Percentiles rank a stretch among this genome's conserved stretches.
phyloP scores from a whole-genome alignment of 108 stramenopile species.

The Cyclotella baltica region DNA sequence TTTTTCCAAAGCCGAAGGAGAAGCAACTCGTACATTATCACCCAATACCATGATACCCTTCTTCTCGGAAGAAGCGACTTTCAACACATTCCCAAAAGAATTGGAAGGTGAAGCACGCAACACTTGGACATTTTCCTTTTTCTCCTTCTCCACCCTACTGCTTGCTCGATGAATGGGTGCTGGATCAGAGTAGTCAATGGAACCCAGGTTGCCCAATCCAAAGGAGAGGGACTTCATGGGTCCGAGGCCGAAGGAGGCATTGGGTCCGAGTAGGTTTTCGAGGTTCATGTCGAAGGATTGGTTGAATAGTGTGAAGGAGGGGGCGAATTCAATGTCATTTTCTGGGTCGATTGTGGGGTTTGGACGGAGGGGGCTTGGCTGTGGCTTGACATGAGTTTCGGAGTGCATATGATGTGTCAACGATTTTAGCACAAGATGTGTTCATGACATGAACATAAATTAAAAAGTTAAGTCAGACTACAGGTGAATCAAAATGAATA shows the following conservation, averaged over 20 bases:
- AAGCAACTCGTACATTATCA: slow-evolving; percentile 23
- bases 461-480: slow-evolving; percentile 7
- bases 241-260: slow-evolving; percentile 56
- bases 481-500: neutral
- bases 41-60: slow-evolving; percentile 22
- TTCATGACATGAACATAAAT: neutral
- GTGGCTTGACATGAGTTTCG: too few species aligned
- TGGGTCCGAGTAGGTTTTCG: slow-evolving; percentile 61
- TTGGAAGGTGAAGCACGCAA: slow-evolving; percentile 38
- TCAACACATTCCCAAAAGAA: slow-evolving; percentile 36
- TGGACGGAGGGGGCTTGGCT: slow-evolving; percentile 65
- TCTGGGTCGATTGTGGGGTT: slow-evolving; percentile 3
- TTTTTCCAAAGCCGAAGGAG: slow-evolving; percentile 1
- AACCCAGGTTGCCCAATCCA: slow-evolving; percentile 46
- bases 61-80: neutral
- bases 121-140: slow-evolving; percentile 39
- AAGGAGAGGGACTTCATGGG: slow-evolving; percentile 69
- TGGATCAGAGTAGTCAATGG: slow-evolving; percentile 31
- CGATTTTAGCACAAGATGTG: too few species aligned
- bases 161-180: slow-evolving; percentile 14
- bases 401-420: too few species aligned
- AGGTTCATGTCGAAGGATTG: slow-evolving; percentile 86
- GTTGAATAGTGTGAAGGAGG: slow-evolving; percentile 82
- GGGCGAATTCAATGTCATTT: slow-evolving; percentile 65
- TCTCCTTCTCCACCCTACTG: neutral